Evolutionary conservation across 2,329 filamentous ascomycete genomes (phyloP).

Genomic region (Fusarium sarcochroum): DNA sequence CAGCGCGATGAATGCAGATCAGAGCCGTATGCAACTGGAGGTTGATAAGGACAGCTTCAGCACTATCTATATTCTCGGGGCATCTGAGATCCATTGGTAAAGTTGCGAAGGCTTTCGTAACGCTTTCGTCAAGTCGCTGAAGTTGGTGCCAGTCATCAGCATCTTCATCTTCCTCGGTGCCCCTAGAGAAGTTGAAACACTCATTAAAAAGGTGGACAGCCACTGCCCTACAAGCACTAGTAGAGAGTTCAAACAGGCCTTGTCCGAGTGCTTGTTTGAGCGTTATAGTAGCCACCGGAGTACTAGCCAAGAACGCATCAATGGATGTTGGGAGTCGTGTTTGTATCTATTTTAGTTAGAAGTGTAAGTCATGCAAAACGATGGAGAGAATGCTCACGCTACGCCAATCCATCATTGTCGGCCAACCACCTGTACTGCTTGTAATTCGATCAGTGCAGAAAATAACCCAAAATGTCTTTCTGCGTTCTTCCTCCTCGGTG

Average conservation of each 20-base stretch:
- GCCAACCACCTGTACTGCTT: constrained; percentile 90
- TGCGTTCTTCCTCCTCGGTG: constrained; percentile 78
- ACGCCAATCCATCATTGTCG: constrained; percentile 76
- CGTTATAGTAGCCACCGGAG: constrained; percentile 51
- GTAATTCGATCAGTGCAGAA: constrained; percentile 85
- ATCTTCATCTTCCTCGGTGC: constrained; percentile 26
- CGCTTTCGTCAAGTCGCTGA: constrained; percentile 15
- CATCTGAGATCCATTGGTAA: constrained; percentile 20
- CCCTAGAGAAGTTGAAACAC: constrained; percentile 40
- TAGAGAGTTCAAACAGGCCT: constrained; percentile 43
- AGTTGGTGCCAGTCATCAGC: constrained; percentile 27
- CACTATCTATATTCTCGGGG: constrained; percentile 34
- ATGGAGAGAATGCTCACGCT: background rate
- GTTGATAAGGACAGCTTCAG: constrained; percentile 35
- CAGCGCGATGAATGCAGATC: constrained; percentile 33
- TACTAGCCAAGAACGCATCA: constrained; percentile 22
- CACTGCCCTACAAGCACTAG: constrained; percentile 37
- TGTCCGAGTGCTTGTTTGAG: constrained; percentile 25
- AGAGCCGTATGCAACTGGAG: constrained; percentile 32
- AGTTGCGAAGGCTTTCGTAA: constrained; percentile 33
- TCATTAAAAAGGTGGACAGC: constrained; percentile 40
- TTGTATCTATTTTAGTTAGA: constrained; percentile 7
- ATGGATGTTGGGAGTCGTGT: constrained; percentile 14
- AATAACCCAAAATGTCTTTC: constrained; percentile 84
- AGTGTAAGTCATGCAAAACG: fast-evolving